These are phyloP conservation scores for Cercospora sp. DNA, from an alignment of 2,329 filamentous ascomycete species.

Conservation along the genomic window DNA sequence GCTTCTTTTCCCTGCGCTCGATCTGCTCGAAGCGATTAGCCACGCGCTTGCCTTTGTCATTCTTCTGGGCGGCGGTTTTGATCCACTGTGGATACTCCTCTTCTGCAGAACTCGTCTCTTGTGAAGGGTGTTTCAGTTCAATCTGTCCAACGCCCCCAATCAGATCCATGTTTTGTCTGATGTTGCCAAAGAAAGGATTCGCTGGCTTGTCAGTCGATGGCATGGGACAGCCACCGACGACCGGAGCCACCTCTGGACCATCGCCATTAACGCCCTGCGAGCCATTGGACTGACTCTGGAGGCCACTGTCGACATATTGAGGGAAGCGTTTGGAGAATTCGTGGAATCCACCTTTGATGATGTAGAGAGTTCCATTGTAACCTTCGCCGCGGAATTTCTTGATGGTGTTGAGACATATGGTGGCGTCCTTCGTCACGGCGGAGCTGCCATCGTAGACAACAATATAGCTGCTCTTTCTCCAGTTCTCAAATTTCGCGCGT, in stretches of 20 bases:
- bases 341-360: constrained; percentile 80
- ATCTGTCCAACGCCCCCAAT: constrained; percentile 89
- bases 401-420: constrained; percentile 78
- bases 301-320: constrained; percentile 57
- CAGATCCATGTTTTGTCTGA: constrained; percentile 93
- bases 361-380: constrained; percentile 70
- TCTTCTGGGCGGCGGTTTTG: constrained; percentile 62
- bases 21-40: constrained; percentile 82
- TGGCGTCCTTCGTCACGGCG: constrained; percentile 74
- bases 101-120: constrained; percentile 50
- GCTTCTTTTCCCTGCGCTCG: constrained; percentile 79
- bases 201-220: constrained; percentile 67
- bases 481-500: constrained; percentile 71
- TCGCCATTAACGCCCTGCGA: constrained; percentile 48
- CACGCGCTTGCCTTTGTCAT: constrained; percentile 75
- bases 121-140: constrained; percentile 59
- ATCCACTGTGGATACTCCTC: constrained; percentile 75
- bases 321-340: constrained; percentile 70
- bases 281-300: constrained; percentile 22
- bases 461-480: constrained; percentile 73
- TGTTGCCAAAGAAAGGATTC: constrained; percentile 94
- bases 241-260: constrained; percentile 64
- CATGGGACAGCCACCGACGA: constrained; percentile 87
- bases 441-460: constrained; percentile 85
- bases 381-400: constrained; percentile 90